Conservation (phyloP, 2,329 filamentous ascomycete genomes). For the Mariannaea sp. region DNA sequence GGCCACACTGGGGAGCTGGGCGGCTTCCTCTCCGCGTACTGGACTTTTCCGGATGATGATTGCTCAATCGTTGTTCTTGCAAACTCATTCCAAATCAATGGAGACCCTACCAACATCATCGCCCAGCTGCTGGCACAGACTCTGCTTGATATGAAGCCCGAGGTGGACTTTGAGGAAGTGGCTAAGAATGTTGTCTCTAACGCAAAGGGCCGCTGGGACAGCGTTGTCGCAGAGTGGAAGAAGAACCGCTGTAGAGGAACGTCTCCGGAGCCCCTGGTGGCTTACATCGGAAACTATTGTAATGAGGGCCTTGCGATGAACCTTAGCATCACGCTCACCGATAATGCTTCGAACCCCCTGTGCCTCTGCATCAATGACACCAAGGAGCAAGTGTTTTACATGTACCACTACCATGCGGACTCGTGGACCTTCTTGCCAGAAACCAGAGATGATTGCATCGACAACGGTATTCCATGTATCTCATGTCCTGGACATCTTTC, state of each 20-base stretch:
- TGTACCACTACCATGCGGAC: slow-evolving; percentile 4
- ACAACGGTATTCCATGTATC: slow-evolving; percentile 1
- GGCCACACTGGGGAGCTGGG: slow-evolving; percentile 7
- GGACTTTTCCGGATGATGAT: slow-evolving; percentile 12
- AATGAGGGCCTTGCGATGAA: background rate
- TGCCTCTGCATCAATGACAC: background rate
- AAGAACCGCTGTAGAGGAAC: too few species aligned
- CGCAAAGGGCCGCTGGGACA: background rate
- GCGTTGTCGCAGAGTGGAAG: background rate
- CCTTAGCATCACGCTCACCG: background rate
- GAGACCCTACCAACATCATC: slow-evolving; percentile 6
- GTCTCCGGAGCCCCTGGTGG: background rate
- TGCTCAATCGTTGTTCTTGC: slow-evolving; percentile 6
- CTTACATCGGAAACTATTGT: background rate
- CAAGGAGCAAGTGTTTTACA: background rate
- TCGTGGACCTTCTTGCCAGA: background rate
- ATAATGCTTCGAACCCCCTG: background rate
- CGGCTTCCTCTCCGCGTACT: background rate
- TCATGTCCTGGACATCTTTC: background rate
- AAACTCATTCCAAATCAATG: slow-evolving; percentile 6
- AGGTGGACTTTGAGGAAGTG: background rate
- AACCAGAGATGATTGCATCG: slow-evolving; percentile 5
- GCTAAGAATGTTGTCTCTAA: slow-evolving; percentile 1
- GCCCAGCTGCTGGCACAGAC: background rate
- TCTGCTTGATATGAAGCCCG: slow-evolving; percentile 3